These are phyloP conservation scores for Simplicillium sp. DNA, from an alignment of 2,329 filamentous ascomycete genomes.

Conservation along the genomic window DNA sequence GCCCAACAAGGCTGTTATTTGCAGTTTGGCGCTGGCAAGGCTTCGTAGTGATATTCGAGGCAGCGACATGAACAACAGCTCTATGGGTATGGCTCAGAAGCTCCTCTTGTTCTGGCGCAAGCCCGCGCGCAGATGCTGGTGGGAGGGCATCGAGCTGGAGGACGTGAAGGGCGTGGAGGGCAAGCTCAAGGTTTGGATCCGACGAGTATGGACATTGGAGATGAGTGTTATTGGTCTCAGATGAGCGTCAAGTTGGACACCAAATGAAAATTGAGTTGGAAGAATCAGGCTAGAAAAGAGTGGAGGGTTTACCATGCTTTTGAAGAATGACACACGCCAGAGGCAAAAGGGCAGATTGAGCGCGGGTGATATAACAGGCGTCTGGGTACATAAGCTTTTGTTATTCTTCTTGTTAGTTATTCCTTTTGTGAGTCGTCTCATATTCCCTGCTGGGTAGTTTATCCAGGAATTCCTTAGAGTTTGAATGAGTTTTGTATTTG, in stretches of 20 bases:
- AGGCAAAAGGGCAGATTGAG: too few species aligned
- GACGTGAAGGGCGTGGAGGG: constrained; percentile 85
- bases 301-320: too few species aligned
- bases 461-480: too few species aligned
- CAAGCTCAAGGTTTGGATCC: constrained; percentile 94
- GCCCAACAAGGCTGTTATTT: constrained; percentile 97
- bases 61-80: constrained; percentile 62
- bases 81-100: constrained; percentile 97
- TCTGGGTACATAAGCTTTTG: not conserved
- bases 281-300: too few species aligned
- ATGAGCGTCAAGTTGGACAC: constrained; percentile 22
- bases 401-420: constrained; percentile 6
- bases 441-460: too few species aligned
- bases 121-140: constrained; percentile 93
- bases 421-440: too few species aligned
- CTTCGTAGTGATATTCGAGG: constrained; percentile 88
- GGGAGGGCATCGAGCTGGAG: constrained; percentile 91
- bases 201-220: constrained; percentile 95
- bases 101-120: constrained; percentile 96
- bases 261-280: too few species aligned
- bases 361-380: too few species aligned
- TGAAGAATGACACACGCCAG: not conserved
- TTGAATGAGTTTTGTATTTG: too few species aligned
- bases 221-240: constrained; percentile 91
- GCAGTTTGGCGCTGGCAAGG: constrained; percentile 86